These are phyloP conservation scores for Mortierella sp. DNA, from an alignment of 371 early-diverging fungal genomes.

Conservation along the genomic window DNA sequence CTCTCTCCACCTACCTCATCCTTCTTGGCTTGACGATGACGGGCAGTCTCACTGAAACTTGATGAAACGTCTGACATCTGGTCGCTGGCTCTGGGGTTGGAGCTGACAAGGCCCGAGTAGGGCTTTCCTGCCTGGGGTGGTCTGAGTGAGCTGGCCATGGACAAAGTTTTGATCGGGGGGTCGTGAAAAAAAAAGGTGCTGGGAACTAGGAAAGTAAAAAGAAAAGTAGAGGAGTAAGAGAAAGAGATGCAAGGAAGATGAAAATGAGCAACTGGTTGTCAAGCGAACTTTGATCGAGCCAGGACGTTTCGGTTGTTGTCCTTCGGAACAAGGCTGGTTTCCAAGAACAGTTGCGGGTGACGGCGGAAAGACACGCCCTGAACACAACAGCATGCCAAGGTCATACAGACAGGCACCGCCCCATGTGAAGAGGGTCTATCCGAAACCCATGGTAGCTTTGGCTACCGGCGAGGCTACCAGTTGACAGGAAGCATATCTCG, in stretches of 20 bases:
- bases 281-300: not conserved
- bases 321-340: not conserved
- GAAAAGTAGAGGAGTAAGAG: slow-evolving; percentile 3
- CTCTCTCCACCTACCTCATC: slow-evolving; percentile 55
- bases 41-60: slow-evolving; percentile 55
- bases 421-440: too few species aligned
- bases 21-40: slow-evolving; percentile 59
- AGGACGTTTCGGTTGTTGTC: not conserved
- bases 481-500: too few species aligned
- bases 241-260: not conserved
- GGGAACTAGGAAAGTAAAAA: not conserved
- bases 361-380: too few species aligned
- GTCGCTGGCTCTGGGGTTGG: slow-evolving; percentile 29
- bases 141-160: slow-evolving; percentile 54
- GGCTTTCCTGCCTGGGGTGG: slow-evolving; percentile 51
- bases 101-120: slow-evolving; percentile 29
- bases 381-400: too few species aligned
- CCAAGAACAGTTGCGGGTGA: too few species aligned
- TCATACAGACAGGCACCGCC: too few species aligned
- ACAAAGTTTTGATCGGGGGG: slow-evolving; percentile 14
- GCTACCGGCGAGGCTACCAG: too few species aligned
- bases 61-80: slow-evolving; percentile 54
- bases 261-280: not conserved
- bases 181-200: not conserved
- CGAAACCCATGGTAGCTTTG: too few species aligned